phyloP scores from a whole-genome alignment of 2,329 filamentous ascomycete species.

The Xylariomycetidae sp. region DNA sequence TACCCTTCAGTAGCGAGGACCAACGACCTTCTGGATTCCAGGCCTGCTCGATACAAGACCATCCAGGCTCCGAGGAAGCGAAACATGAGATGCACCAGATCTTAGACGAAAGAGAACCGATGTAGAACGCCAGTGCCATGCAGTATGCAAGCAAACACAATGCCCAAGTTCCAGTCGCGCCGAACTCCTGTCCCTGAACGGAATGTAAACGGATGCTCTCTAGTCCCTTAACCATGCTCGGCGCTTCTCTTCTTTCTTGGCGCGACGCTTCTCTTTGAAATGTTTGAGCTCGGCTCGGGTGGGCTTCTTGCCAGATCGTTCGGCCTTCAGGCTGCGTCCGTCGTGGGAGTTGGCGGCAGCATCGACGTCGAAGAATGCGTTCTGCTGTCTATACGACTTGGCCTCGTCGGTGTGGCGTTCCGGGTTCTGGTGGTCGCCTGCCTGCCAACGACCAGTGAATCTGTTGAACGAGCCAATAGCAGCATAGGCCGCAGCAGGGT shows the following conservation, averaged over 20 bases:
- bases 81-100: too few species aligned
- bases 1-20: slow-evolving; percentile 7
- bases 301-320: slow-evolving; percentile 78
- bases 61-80: too few species aligned
- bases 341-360: slow-evolving; percentile 87
- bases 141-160: too few species aligned
- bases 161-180: too few species aligned
- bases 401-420: slow-evolving; percentile 81
- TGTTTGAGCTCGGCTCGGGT: slow-evolving; percentile 81
- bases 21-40: too few species aligned
- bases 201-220: slow-evolving; percentile 21
- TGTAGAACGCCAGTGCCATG: too few species aligned
- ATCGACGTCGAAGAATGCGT: slow-evolving; percentile 92
- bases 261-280: slow-evolving; percentile 83
- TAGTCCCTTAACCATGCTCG: slow-evolving; percentile 85
- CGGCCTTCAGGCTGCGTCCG: slow-evolving; percentile 84
- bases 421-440: slow-evolving; percentile 55
- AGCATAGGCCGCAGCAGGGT: slow-evolving; percentile 47
- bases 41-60: too few species aligned
- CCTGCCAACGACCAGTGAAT: slow-evolving; percentile 80
- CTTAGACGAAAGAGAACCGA: too few species aligned
- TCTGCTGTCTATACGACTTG: slow-evolving; percentile 83
- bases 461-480: slow-evolving; percentile 80
- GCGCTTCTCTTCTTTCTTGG: slow-evolving; percentile 90
- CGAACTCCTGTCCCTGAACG: slow-evolving; percentile 8